Evolutionary conservation across 768 basidiomycete species (phyloP).

Genomic region (Mrakia blollopis): DNA sequence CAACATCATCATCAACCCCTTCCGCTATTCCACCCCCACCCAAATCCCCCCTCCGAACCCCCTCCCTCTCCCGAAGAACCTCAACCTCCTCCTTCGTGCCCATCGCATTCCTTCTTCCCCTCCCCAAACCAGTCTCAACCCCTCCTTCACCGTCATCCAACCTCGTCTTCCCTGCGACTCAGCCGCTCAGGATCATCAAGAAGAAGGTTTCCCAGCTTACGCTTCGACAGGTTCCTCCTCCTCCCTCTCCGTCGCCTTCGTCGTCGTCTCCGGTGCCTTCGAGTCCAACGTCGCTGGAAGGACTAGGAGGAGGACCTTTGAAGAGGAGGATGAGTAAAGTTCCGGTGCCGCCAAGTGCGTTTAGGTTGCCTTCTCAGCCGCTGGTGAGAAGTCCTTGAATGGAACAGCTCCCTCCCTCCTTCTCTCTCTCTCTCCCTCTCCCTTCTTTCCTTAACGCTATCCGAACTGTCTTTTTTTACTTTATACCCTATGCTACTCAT

Average conservation of each 20-base stretch:
- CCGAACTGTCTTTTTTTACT: too few relatives aligned
- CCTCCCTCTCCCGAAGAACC: background rate
- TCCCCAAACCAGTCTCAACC: background rate
- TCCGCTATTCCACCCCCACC: background rate
- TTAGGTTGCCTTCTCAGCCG: background rate
- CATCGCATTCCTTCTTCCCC: background rate
- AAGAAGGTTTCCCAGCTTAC: background rate
- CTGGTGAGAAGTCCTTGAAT: too few relatives aligned
- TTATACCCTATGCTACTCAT: too few relatives aligned
- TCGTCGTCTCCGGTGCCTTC: background rate
- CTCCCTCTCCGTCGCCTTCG: background rate
- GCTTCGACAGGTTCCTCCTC: background rate
- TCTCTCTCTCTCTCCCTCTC: too few relatives aligned
- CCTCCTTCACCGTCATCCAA: background rate
- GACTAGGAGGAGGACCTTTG: background rate
- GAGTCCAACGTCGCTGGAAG: background rate
- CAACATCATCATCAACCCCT: background rate
- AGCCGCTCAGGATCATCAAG: background rate
- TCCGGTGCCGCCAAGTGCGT: background rate
- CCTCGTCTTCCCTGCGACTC: background rate
- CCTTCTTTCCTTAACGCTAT: too few relatives aligned
- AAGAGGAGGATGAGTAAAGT: slow-evolving; percentile 13
- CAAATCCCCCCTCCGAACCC: background rate
- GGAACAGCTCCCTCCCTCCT: too few relatives aligned
- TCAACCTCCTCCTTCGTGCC: too few relatives aligned